Evolutionary conservation across 2,329 filamentous ascomycete species (phyloP).

Genomic region (Amauroascus niger): DNA sequence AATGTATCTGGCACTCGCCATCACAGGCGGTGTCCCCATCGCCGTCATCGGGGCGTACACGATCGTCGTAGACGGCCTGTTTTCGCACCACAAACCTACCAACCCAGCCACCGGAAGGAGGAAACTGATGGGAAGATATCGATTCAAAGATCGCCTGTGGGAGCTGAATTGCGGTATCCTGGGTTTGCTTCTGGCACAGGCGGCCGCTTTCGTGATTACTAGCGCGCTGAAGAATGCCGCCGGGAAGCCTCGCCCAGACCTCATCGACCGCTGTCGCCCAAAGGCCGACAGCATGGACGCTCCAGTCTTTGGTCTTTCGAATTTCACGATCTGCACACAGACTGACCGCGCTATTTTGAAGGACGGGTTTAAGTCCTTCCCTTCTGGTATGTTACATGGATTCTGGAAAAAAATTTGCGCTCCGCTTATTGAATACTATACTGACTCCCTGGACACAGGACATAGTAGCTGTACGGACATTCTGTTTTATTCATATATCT

Average conservation of each 20-base stretch:
- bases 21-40: slow-evolving; percentile 43
- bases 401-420: background rate
- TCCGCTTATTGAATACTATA: background rate
- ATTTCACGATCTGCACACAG: slow-evolving; percentile 44
- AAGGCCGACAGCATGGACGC: slow-evolving; percentile 28
- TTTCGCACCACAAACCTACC: slow-evolving; percentile 42
- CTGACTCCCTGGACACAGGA: slow-evolving; percentile 18
- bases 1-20: slow-evolving; percentile 40
- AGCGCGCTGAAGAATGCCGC: slow-evolving; percentile 50
- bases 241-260: slow-evolving; percentile 50
- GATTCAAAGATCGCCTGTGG: slow-evolving; percentile 50
- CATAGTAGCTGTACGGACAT: slow-evolving; percentile 45
- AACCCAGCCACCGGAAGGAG: slow-evolving; percentile 28
- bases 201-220: slow-evolving; percentile 49
- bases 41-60: slow-evolving; percentile 48
- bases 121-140: slow-evolving; percentile 39
- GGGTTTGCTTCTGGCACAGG: slow-evolving; percentile 46
- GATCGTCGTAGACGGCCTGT: slow-evolving; percentile 49
- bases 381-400: slow-evolving; percentile 41
- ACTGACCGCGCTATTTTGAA: slow-evolving; percentile 43
- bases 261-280: slow-evolving; percentile 48
- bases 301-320: slow-evolving; percentile 35
- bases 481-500: background rate
- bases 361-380: slow-evolving; percentile 52
- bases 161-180: slow-evolving; percentile 52